Base-by-base conservation (phyloP, 345 rosid genomes). In the Linum trigynum region DNA sequence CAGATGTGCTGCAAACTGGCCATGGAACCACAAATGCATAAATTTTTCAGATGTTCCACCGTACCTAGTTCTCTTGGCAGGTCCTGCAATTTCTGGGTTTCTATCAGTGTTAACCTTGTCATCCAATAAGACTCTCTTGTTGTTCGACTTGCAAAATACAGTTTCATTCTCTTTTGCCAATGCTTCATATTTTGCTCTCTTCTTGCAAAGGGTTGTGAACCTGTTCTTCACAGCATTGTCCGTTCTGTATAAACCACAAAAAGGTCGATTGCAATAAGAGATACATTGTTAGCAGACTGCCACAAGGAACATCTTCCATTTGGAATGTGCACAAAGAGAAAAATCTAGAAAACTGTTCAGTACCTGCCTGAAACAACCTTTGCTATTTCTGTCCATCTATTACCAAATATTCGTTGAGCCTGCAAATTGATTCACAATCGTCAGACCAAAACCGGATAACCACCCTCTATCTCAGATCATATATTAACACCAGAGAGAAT, bases 291-390 rank as follows among this genome's bases (percentile, higher is more conserved):
- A 48, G 53, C 14, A 48, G 12, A 48, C 53, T 7, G 2, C 9
- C 53, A 48, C 14, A 10, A 2, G 53, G 14, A 48, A 48, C 9
- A 45, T 7, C 2, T 14, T 48, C 53, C 53, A 3, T 9, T 9
- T 48, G 2, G 14, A 48, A 7, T 9, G 15, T 48, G 9, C 50
- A 43, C 50, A 10, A 48, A 0, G 53, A 12, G 11, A 48, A 48
- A 48, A 3, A 36, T 55, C 51, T 38, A 14, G 55, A 55, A 57
- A 58, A 38, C 66, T 57, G 6, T 38, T 53, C 17, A 48, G 39
- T 89, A 94, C 99, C 99, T 90, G 77, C 99, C 97, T 72, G 97
- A 88, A 76, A 94, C 96, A 84, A 90, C 96, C 85, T 94, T 94
- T 65, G 99, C 97, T 32, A 94, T 94, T 80, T 94, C 97, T 41